Base-by-base conservation (phyloP, 495 filamentous ascomycete species). In the Aspergillus affinis region DNA sequence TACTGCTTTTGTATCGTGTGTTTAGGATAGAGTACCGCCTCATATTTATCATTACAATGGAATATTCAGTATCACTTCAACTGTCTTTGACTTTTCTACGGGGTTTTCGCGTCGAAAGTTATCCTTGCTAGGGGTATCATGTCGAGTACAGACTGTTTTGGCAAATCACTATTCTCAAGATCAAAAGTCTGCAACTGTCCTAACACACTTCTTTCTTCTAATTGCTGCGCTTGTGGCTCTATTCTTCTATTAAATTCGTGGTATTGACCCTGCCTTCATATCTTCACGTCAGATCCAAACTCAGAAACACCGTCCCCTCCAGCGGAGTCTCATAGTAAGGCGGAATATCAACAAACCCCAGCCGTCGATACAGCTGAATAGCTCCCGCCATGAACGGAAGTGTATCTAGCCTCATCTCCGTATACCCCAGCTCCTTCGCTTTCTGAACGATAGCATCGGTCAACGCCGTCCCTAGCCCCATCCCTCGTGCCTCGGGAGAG, bases 291-390 rank as follows among this genome's bases (percentile, higher is more conserved):
- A 74, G 66, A 26, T 75, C 64, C 45, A 71, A 71, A 10, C 61
- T 70, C 63, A 74, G 61, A 60, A 79, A 79, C 21, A 75, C 60
- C 4, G 82, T 83, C 23, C 73, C 76, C 26, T 74, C 76, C 32
- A 86, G 46, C 9, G 84, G 85, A 19, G 78, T 86, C 6, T 82
- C 74, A 71, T 88, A 86, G 60, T 87, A 88, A 9, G 74, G 59
- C 51, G 72, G 72, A n/a, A 78, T 77, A 58, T 80, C 74, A 65
- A 70, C 69, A 69, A 88, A 88, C 20, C 84, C 84, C 55, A 78
- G 59, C 26, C 59, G 63, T 51, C 63, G 63, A 73, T 88, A 87
- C 57, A 86, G 60, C 36, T 53, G 57, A 54, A 76, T 75, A 23
- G 84, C 84, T 6, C 72, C 69, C n/a, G 52, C 59, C 84, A 87